Conservation (phyloP, 495 filamentous ascomycete species). For the Jackrogersella multiformis region DNA sequence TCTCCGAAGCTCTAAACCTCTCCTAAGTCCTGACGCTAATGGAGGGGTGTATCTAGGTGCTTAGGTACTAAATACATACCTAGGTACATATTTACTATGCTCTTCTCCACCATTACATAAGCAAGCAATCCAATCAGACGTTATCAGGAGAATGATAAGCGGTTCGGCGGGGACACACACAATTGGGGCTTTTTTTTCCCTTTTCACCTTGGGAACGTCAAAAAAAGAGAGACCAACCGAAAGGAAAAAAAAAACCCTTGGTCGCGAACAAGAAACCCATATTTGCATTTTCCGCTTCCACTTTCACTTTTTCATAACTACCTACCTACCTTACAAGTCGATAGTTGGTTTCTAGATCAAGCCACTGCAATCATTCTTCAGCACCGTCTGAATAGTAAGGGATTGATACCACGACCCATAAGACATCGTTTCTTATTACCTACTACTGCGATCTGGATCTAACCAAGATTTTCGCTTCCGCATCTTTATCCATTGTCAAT, state of each 20-base stretch:
- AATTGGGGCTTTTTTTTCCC: slow-evolving; percentile 41
- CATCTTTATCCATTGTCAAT: slow-evolving; percentile 15
- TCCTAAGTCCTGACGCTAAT: slow-evolving; percentile 1
- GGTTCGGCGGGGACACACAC: slow-evolving; percentile 37
- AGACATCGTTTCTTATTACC: slow-evolving; percentile 37
- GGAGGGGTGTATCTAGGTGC: slow-evolving; percentile 20
- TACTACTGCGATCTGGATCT: slow-evolving; percentile 15
- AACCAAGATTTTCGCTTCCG: neutral
- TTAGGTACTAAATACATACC: neutral
- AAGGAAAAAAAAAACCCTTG: slow-evolving; percentile 26
- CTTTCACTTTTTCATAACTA: slow-evolving; percentile 13
- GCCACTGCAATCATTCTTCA: neutral
- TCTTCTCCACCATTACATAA: neutral
- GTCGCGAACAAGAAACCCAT: slow-evolving; percentile 10
- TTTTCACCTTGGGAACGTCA: slow-evolving; percentile 19
- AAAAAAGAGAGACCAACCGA: slow-evolving; percentile 37
- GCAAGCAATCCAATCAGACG: neutral
- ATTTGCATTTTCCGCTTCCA: too few species aligned
- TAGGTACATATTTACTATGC: neutral
- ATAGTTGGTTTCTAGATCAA: neutral
- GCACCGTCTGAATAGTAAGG: neutral
- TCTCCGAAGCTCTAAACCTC: slow-evolving; percentile 19
- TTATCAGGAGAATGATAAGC: slow-evolving; percentile 20
- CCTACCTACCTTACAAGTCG: too few species aligned
- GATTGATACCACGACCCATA: slow-evolving; percentile 1